A percentile compares a stretch with the other conserved stretches of the same genome.
Evolutionary conservation across 2,329 filamentous ascomycete genomes (phyloP).

Genomic region (Diaporthe caulivora): DNA sequence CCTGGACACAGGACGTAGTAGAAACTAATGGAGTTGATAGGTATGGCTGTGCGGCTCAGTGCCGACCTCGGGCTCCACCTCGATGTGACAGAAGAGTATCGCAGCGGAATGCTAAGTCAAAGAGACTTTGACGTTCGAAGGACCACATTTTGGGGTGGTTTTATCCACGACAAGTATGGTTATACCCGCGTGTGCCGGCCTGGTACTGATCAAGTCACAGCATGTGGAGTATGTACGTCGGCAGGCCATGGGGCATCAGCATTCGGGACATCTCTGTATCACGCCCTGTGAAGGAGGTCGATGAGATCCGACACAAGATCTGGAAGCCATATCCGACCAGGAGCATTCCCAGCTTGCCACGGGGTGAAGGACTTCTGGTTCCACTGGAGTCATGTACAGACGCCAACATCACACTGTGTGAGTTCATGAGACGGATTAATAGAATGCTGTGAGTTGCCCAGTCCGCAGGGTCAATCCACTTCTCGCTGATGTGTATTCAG

Average conservation of each 20-base stretch:
- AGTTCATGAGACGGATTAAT: slow-evolving; percentile 1
- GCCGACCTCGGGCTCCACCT: slow-evolving; percentile 1
- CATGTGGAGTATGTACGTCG: slow-evolving; percentile 20
- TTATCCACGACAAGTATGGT: slow-evolving; percentile 13
- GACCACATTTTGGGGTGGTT: slow-evolving; percentile 4
- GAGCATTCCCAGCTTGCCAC: neutral
- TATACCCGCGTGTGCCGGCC: rapidly evolving
- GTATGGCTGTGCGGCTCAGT: slow-evolving; percentile 7
- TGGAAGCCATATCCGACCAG: neutral
- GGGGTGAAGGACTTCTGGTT: neutral
- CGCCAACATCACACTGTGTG: neutral
- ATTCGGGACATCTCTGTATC: slow-evolving; percentile 8
- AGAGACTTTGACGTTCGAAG: slow-evolving; percentile 10
- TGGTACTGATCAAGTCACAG: neutral
- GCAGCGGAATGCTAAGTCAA: slow-evolving; percentile 6
- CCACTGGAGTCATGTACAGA: slow-evolving; percentile 1
- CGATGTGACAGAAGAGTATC: slow-evolving; percentile 13
- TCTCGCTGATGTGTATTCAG: neutral
- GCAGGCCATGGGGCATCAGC: slow-evolving; percentile 9
- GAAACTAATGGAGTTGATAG: neutral
- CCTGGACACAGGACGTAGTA: rapidly evolving
- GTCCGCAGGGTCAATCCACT: rapidly evolving
- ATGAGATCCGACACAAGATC: neutral
- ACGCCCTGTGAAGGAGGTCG: neutral
- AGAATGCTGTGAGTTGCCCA: neutral